Evolutionary conservation across 495 filamentous ascomycete species (phyloP).

Genomic region (Penicillium coprophilum): DNA sequence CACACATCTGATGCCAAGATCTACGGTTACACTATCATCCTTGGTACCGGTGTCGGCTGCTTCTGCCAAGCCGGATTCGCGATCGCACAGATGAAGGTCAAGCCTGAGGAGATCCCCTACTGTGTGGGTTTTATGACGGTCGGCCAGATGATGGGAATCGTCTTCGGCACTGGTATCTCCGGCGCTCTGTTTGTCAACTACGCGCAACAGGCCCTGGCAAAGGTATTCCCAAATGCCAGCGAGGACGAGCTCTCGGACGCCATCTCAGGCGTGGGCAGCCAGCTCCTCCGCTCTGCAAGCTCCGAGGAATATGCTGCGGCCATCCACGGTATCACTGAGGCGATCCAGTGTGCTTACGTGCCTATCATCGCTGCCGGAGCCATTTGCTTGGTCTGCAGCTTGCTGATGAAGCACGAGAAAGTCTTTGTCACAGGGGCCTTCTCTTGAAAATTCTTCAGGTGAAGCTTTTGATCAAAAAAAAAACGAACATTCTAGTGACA

Average conservation of each 20-base stretch:
- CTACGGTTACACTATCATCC: too few species aligned
- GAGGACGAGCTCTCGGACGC: constrained; percentile 1
- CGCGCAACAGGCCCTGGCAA: neutral
- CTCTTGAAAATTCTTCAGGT: neutral
- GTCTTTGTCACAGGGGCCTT: neutral
- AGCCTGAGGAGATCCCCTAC: neutral
- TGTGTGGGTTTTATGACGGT: too few species aligned
- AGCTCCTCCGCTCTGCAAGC: constrained; percentile 3
- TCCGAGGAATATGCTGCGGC: neutral
- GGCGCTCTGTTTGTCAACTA: constrained; percentile 1
- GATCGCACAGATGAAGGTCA: neutral
- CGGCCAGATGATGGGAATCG: constrained; percentile 1
- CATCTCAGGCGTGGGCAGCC: neutral
- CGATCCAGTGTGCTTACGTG: neutral
- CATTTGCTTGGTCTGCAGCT: constrained; percentile 6
- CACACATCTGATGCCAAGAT: too few species aligned
- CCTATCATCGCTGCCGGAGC: constrained; percentile 1
- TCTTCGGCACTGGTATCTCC: constrained; percentile 2
- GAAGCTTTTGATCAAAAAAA: too few species aligned
- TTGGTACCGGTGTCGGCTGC: too few species aligned
- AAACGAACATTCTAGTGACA: neutral
- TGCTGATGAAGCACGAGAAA: constrained; percentile 2
- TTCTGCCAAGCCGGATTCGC: too few species aligned
- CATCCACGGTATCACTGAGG: neutral
- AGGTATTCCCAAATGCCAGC: neutral